Evolutionary conservation across 345 rosid species (phyloP).

Genomic region (Rhodamnia argentea): DNA sequence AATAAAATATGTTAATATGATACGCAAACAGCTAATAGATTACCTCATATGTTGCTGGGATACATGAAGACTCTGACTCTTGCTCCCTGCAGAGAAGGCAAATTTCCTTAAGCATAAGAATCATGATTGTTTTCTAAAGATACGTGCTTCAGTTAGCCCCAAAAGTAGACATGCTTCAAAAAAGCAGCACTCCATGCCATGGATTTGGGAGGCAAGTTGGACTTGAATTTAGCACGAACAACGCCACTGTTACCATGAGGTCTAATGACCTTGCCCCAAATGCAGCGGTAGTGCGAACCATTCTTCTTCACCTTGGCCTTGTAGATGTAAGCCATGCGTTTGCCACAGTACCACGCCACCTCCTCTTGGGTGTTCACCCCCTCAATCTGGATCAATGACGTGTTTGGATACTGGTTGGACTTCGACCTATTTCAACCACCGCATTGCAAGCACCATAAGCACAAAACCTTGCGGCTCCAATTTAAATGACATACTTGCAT

Average conservation of each 20-base stretch:
- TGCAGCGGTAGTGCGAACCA: constrained; percentile 73
- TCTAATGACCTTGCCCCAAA: constrained; percentile 83
- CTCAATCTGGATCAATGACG: constrained; percentile 75
- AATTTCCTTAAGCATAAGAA: background rate
- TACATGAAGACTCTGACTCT: constrained; percentile 85
- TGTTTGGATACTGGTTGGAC: constrained; percentile 76
- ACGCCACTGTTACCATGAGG: constrained; percentile 94
- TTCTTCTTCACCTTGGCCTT: constrained; percentile 78
- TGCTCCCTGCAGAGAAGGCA: constrained; percentile 38
- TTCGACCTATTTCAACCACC: constrained; percentile 46
- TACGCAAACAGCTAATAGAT: background rate
- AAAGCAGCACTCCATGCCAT: constrained; percentile 32
- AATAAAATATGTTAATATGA: background rate
- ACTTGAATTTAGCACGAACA: constrained; percentile 77
- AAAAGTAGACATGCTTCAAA: background rate
- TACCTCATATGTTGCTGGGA: constrained; percentile 83
- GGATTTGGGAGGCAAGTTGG: constrained; percentile 78
- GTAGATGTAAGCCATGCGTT: constrained; percentile 85
- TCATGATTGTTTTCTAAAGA: background rate
- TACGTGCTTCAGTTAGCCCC: background rate
- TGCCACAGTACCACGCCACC: constrained; percentile 70
- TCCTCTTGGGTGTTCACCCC: constrained; percentile 80
- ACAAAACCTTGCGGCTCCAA: background rate
- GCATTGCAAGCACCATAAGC: background rate
- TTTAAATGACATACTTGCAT: background rate